Conservation (phyloP, 2,329 filamentous ascomycete genomes). For the Xylariaceae sp. region DNA sequence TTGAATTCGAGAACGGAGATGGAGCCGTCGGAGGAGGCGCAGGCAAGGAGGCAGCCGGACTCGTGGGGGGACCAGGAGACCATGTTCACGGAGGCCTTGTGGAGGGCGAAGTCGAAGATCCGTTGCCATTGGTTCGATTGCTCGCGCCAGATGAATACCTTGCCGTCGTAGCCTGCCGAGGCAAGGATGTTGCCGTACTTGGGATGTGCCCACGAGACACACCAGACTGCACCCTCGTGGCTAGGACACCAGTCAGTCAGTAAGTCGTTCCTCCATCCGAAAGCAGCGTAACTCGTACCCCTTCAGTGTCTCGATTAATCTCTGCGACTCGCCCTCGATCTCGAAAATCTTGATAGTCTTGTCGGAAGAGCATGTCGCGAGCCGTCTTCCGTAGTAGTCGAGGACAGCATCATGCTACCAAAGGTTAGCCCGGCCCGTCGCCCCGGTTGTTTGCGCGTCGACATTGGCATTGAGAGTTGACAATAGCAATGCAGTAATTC, state of each 20-base stretch:
- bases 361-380: slow-evolving; percentile 96
- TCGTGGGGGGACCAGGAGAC: slow-evolving; percentile 98
- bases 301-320: slow-evolving; percentile 86
- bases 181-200: slow-evolving; percentile 98
- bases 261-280: slow-evolving; percentile 1
- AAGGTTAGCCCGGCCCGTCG: slow-evolving; percentile 23
- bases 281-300: slow-evolving; percentile 54
- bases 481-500: background rate
- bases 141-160: slow-evolving; percentile 98
- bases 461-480: slow-evolving; percentile 5
- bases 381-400: slow-evolving; percentile 94
- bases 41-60: slow-evolving; percentile 87
- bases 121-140: slow-evolving; percentile 70
- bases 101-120: slow-evolving; percentile 87
- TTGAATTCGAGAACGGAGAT: slow-evolving; percentile 95
- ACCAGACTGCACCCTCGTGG: slow-evolving; percentile 97
- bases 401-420: slow-evolving; percentile 89
- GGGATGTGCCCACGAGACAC: slow-evolving; percentile 94
- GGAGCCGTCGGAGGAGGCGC: slow-evolving; percentile 87
- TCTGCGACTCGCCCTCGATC: slow-evolving; percentile 87
- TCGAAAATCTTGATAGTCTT: slow-evolving; percentile 99
- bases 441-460: slow-evolving; percentile 7
- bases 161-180: slow-evolving; percentile 92
- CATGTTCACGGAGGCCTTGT: slow-evolving; percentile 95
- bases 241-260: slow-evolving; percentile 42